Base-by-base conservation (phyloP, 345 rosid genomes). In the Salix exigua region DNA sequence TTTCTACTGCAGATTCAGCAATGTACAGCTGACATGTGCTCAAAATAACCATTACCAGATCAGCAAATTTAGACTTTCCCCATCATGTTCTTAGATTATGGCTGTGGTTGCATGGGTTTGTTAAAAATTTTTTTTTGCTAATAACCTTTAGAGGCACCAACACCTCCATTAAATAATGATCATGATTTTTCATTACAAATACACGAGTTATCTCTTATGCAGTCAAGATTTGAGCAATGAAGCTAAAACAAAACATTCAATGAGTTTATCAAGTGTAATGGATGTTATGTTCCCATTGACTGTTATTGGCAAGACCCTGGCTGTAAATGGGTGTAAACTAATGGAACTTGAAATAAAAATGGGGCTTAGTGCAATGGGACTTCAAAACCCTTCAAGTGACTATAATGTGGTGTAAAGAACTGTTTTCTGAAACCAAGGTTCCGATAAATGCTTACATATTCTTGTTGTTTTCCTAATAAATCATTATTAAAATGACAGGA, bases 401-500 rank as follows among this genome's bases (percentile, higher is more conserved):
- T 50, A 3, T 50, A 17, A 51, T 18, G 58, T 51, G 23, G 9
- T 51, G 58, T 51, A 51, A 51, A 51, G n/a, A 18, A 18, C 58
- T 51, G 9, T 51, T 51, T 51, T 51, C 58, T 51, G 58, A 51
- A 50, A 51, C 58, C 58, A 51, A 17, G 58, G 10, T 51, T 18
- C 58, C 6, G 58, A 51, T 51, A 17, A 18, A 51, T 51, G n/a
- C n/a, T 18, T 51, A 6, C 58, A 51, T 51, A 51, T 51, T 51
- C 58, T 51, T 51, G 58, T 51, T 1, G 1, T 51, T 51, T 51
- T 51, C 35, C 9, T 64, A 64, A 26, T 30, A 33, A 64, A 12
- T 30, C 19, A 64, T 64, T 64, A 4, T 28, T 64, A 64, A 64
- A 66, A 77, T 78, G 75, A 79, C 89, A 95, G 99, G 98, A 91